Evolutionary conservation across 805 yeast genomes (phyloP), one percentile per base, ranked within the genome.

Genomic region (Saccharomyces paradoxus): DNA sequence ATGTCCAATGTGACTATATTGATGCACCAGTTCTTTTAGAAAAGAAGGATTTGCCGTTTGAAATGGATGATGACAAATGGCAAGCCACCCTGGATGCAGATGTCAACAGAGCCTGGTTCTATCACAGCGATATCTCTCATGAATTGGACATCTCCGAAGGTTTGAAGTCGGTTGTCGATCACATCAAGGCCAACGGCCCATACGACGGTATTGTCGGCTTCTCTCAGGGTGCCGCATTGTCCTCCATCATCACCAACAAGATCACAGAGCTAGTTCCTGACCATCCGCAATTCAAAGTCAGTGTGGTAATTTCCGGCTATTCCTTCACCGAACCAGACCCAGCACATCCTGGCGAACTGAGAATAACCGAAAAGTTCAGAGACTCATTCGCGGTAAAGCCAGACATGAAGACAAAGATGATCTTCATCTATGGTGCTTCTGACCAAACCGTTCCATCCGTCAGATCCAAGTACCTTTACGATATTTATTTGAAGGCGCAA

Each of bases 191-290:
- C 51, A 81, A 87, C 48, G 89, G 89, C 1, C 97, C 97, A 1
- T 87, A 89, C 60, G 86, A 85, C 24, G 99, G 98, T 5, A 72
- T 92, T 22, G 71, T 94, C 48, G 98, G 97, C 0, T 92, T 92
- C 68, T 86, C 95, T 10, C 98, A 94, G 69, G 99, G 99, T 58
- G 96, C 97, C 6, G 96, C 94, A 1, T 72, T 92, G 37, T 84
- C 89, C 0, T 87, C 92, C 1, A 75, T 88, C 27, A 67, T 90
- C 30, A 75, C 87, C 48, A 81, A 82, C 60, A 76, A 78, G 44
- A 82, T 86, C 58, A 75, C 79, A 24, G 76, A 77, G 26, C 62
- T 84, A 46, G 80, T 82, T 41, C 81, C 81, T 17, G 66, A 68
- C 31, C 70, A 73, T 51, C 72, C 62, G 14, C 66, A 67, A 55